Evolutionary conservation across 192 early-diverging fungal genomes (phyloP), one percentile per base, ranked within the genome.

Genomic region (Dispira parvispora): DNA sequence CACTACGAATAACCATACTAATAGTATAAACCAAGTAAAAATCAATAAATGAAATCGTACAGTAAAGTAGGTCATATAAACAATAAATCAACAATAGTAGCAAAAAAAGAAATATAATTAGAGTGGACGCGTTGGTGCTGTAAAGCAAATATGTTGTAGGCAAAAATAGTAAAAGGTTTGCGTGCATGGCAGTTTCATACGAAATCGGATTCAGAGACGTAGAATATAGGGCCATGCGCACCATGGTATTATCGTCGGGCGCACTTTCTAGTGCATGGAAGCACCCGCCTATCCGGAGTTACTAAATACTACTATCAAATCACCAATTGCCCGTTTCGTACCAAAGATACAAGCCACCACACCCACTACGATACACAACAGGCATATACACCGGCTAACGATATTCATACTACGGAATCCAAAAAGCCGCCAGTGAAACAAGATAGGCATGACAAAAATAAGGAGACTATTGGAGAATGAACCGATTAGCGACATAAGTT

Each of bases 401-500:
- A 67, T 69, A 28, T 65, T 66, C 63, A 82, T 70, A 11, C 65
- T 68, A 0, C 70, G 61, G 62, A 81, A 67, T 8, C 87, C 87
- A 56, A 81, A 85, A 20, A 91, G 72, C 64, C 78, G 75, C 44
- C 81, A 77, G 68, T 86, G 84, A 70, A 82, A 88, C 43, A 87
- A 32, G 13, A 89, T 71, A 0, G 89, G 89, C 63, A 92, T 66
- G 16, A 89, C 77, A 47, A 87, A 87, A 43, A 84, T 83, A 44
- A 91, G 73, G 4, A 78, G 68, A 56, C 79, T 81, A 62, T 82
- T 87, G 43, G 84, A 78, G 46, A 89, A 69, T 0, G 87, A 81
- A 43, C 89, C 88, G 60, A 92, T 71, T 3, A 92, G 74, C 14
- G 80, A 78, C 73, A 92, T 54, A 32, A 89, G 76, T 42, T 84